Conservation (phyloP, 441 rosid species). For the Rhodomyrtus psidioides region DNA sequence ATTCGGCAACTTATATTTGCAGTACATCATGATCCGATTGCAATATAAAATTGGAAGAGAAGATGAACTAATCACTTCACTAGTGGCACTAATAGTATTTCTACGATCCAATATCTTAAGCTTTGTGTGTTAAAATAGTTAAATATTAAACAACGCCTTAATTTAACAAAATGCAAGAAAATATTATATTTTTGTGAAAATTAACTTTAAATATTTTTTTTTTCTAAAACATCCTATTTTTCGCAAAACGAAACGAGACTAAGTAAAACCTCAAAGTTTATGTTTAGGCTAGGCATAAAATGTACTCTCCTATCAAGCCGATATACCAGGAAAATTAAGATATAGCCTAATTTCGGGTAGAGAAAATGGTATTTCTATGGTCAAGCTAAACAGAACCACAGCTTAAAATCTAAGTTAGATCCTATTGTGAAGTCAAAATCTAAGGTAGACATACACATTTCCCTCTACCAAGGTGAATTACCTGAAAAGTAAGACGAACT, state of each 20-base stretch:
- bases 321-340: not conserved
- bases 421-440: not conserved
- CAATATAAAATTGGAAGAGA: not conserved
- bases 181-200: too few relatives aligned
- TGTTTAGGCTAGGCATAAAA: not conserved
- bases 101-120: too few relatives aligned
- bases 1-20: not conserved
- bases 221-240: too few relatives aligned
- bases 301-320: too few relatives aligned
- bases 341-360: not conserved
- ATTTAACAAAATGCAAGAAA: too few relatives aligned
- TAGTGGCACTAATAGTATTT: too few relatives aligned
- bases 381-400: not conserved
- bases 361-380: not conserved
- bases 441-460: not conserved
- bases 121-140: too few relatives aligned
- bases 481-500: not conserved
- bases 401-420: not conserved
- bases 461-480: fast-evolving
- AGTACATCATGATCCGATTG: not conserved
- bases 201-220: too few relatives aligned
- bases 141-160: too few relatives aligned
- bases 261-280: not conserved
- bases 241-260: not conserved
- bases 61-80: not conserved